These are phyloP conservation scores for Endogone sp. DNA, from an alignment of 192 early-diverging fungal species.

Conservation along the genomic window DNA sequence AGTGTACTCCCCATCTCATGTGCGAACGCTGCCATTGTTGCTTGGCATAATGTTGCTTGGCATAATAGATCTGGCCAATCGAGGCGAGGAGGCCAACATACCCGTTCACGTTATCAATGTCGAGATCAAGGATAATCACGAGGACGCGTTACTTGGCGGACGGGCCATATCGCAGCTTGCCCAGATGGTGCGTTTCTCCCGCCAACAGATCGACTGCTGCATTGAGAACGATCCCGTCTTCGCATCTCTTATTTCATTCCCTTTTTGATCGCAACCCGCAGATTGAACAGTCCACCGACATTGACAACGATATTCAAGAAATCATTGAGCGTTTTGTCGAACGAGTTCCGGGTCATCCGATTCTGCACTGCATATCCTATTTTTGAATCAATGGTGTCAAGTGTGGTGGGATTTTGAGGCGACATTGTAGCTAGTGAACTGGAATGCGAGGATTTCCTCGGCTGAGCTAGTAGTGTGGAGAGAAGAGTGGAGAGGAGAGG, in stretches of 20 bases:
- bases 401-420: too few species aligned
- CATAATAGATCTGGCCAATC: slow-evolving; percentile 60
- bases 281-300: slow-evolving; percentile 60
- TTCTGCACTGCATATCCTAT: slow-evolving; percentile 61
- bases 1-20: too few species aligned
- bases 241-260: neutral
- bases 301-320: slow-evolving; percentile 82
- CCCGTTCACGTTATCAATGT: slow-evolving; percentile 94
- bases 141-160: slow-evolving; percentile 82
- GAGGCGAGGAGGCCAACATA: slow-evolving; percentile 59
- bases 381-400: too few species aligned
- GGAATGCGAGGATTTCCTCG: too few species aligned
- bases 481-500: too few species aligned
- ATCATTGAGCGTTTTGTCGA: slow-evolving; percentile 75
- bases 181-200: slow-evolving; percentile 48
- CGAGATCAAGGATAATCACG: slow-evolving; percentile 93
- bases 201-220: too few species aligned
- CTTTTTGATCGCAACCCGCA: slow-evolving; percentile 30
- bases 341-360: slow-evolving; percentile 43
- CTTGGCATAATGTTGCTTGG: neutral
- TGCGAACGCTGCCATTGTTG: too few species aligned
- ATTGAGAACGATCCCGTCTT: neutral
- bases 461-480: too few species aligned
- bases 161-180: slow-evolving; percentile 81
- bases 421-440: too few species aligned